Evolutionary conservation across 257 asterid species (phyloP), one percentile per base, ranked within the genome.

Genomic region (Solanum ossicruentum): DNA sequence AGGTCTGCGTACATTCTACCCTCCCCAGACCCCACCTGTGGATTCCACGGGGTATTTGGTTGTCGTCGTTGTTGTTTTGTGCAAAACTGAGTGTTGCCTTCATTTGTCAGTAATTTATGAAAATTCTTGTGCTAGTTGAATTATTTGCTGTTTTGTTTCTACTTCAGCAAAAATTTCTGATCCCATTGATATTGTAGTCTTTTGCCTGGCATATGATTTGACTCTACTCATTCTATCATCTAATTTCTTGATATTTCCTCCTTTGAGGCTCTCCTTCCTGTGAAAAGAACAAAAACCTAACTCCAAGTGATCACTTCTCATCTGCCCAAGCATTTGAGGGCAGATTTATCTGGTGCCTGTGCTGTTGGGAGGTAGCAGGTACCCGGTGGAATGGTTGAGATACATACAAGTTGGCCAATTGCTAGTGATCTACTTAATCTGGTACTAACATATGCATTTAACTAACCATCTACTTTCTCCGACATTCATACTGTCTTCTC

Each of bases 401-500:
- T 78, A n/a, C 28, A 28, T 3, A 10, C 65, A 78, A 52, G 66
- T 52, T 52, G 66, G 28, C 18, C 28, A 39, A 52, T 28, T 78
- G 65, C 66, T 52, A 52, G 28, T 52, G 49, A 52, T 78, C 63
- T 52, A 17, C 16, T 52, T 54, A 28, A 18, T 52, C 32, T 54
- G 49, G 28, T 52, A 52, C 28, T 52, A 23, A 49, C 65, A 52
- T 73, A 15, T 43, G 81, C 79, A 72, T 45, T 52, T 78, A 28
- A 28, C 66, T 52, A 26, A 52, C 61, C 61, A 55, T 26, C 65
- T 78, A 52, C 81, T 83, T 83, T 77, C 82, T 80, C 84, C 63
- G 52, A 73, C 84, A 85, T 65, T 47, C 52, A 60, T 80, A 63
- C 86, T 49, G 26, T 84, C 51, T 81, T 72, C 91, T 86, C 93